Evolutionary conservation across 768 basidiomycete genomes (phyloP).

Genomic region (Leccinellum luteum): DNA sequence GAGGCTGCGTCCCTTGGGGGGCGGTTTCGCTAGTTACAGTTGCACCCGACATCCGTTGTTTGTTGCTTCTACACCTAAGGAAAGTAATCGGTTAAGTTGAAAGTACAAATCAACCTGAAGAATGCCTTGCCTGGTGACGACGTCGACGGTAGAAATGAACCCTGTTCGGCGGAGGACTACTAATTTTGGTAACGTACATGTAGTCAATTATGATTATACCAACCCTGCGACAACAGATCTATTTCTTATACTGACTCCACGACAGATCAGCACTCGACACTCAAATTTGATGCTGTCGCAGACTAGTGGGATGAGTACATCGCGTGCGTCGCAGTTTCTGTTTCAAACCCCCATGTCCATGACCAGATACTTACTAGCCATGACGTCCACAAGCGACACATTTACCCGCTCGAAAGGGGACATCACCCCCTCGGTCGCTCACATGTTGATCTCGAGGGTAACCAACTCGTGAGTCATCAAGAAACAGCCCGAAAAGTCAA

Average conservation of each 20-base stretch:
- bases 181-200: background rate
- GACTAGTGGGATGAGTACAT: conserved; percentile 87
- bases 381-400: conserved; percentile 77
- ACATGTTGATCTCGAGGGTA: too few species aligned
- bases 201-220: too few species aligned
- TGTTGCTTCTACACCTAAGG: too few species aligned
- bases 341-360: background rate
- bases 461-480: too few species aligned
- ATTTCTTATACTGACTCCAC: too few species aligned
- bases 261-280: too few species aligned
- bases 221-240: too few species aligned
- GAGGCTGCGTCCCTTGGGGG: conserved; percentile 12
- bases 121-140: background rate
- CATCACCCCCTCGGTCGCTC: conserved; percentile 33
- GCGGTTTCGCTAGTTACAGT: conserved; percentile 1
- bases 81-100: background rate
- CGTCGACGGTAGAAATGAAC: too few species aligned
- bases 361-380: conserved; percentile 52
- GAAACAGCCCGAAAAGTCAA: too few species aligned
- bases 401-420: conserved; percentile 83
- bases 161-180: background rate
- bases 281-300: too few species aligned
- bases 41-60: conserved; percentile 7
- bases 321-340: conserved; percentile 50
- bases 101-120: background rate